Percentiles rank a stretch among this genome's conserved stretches.
phyloP scores from a whole-genome alignment of 2,329 filamentous ascomycete species.

The Acrocalymma vagum region DNA sequence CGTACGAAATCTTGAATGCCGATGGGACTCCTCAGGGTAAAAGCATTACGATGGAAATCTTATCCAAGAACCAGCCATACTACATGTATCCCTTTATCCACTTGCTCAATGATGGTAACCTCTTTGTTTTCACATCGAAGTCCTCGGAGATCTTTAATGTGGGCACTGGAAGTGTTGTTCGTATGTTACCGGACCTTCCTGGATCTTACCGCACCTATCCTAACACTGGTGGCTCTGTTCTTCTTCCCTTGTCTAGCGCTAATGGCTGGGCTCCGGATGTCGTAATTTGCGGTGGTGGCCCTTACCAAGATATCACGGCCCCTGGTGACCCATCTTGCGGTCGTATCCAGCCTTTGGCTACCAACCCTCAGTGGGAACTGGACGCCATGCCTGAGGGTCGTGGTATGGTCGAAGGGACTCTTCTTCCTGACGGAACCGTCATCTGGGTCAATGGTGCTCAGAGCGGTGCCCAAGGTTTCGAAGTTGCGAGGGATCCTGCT shows the following conservation, averaged over 20 bases:
- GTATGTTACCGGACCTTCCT: conserved; percentile 60
- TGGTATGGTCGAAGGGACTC: conserved; percentile 67
- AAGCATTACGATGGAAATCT: conserved; percentile 62
- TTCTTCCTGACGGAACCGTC: conserved; percentile 68
- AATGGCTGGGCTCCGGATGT: conserved; percentile 64
- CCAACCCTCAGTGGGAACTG: conserved; percentile 63
- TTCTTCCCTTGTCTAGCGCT: conserved; percentile 62
- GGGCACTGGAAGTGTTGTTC: conserved; percentile 53
- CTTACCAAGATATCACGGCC: conserved; percentile 66
- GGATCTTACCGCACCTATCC: conserved; percentile 68
- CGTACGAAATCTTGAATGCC: conserved; percentile 66
- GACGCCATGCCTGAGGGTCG: conserved; percentile 67
- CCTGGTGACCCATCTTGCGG: conserved; percentile 68
- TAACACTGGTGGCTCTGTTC: conserved; percentile 66
- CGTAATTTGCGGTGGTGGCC: conserved; percentile 67
- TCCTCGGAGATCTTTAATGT: conserved; percentile 66
- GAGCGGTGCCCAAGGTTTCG: conserved; percentile 67
- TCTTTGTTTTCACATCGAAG: conserved; percentile 67
- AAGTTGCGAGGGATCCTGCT: conserved; percentile 62
- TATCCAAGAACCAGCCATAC: conserved; percentile 67
- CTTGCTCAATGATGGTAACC: conserved; percentile 63
- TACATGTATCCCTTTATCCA: conserved; percentile 72
- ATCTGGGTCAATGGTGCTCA: conserved; percentile 70
- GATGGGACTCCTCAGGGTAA: conserved; percentile 57
- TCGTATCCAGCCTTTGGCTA: conserved; percentile 61